phyloP scores from a whole-genome alignment of 805 yeast species.

The Starmerella vaccinii region DNA sequence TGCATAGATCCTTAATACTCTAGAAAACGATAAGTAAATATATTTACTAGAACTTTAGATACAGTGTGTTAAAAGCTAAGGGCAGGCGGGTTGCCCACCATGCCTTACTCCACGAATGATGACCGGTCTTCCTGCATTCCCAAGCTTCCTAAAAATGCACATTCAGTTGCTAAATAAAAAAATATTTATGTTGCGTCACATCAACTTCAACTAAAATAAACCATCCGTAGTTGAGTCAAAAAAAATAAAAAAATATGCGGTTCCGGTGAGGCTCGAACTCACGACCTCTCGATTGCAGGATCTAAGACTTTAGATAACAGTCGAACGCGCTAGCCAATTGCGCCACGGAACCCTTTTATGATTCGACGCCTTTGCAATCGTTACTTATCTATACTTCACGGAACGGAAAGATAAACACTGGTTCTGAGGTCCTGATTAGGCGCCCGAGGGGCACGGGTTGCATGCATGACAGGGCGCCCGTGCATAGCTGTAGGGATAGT shows the following conservation, averaged over 20 bases:
- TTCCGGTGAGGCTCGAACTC: constrained; percentile 27
- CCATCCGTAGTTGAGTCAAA: not conserved
- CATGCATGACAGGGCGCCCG: not conserved
- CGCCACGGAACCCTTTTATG: constrained; percentile 23
- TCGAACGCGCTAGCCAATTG: constrained; percentile 27
- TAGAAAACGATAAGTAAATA: too few relatives aligned
- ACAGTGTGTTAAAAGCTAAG: too few relatives aligned
- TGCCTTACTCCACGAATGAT: too few relatives aligned
- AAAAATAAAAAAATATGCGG: constrained; percentile 17
- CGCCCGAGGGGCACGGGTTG: not conserved
- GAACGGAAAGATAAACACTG: not conserved
- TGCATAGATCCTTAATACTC: too few relatives aligned
- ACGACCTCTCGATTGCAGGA: constrained; percentile 25
- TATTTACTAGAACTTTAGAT: too few relatives aligned
- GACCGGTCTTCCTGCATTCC: too few relatives aligned
- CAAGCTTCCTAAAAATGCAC: too few relatives aligned
- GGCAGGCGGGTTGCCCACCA: too few relatives aligned
- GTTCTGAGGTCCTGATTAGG: too few relatives aligned
- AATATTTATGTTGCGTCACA: too few relatives aligned
- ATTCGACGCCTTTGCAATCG: not conserved
- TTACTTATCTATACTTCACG: not conserved
- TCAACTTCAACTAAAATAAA: not conserved
- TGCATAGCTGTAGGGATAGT: too few relatives aligned
- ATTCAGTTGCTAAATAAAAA: not conserved
- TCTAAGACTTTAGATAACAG: constrained; percentile 18